Evolutionary conservation across 2,329 filamentous ascomycete species (phyloP).

Genomic region (Beauveria rudraprayagi): DNA sequence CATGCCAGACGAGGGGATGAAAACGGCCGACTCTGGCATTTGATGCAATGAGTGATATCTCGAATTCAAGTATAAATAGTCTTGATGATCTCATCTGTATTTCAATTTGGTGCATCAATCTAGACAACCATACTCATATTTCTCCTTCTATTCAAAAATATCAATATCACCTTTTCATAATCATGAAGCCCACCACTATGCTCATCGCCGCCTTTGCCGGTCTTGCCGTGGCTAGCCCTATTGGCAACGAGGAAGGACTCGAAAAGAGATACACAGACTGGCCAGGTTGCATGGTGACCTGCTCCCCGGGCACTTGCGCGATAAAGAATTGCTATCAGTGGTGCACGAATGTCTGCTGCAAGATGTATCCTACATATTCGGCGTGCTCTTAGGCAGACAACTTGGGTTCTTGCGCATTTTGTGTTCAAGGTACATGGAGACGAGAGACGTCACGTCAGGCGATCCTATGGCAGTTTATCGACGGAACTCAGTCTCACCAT

Average conservation of each 20-base stretch:
- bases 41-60: background rate
- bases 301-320: background rate
- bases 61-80: background rate
- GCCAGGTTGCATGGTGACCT: background rate
- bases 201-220: slow-evolving; percentile 6
- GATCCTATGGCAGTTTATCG: background rate
- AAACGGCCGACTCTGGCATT: background rate
- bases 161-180: background rate
- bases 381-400: background rate
- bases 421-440: too few relatives aligned
- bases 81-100: background rate
- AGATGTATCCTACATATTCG: background rate
- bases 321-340: slow-evolving; percentile 11
- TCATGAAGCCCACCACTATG: slow-evolving; percentile 10
- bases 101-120: background rate
- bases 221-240: slow-evolving; percentile 4
- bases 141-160: background rate
- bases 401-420: too few relatives aligned
- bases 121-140: background rate
- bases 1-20: background rate
- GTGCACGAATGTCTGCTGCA: slow-evolving; percentile 7
- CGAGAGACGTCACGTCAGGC: too few relatives aligned
- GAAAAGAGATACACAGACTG: slow-evolving; percentile 12
- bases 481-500: background rate
- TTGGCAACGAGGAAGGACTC: slow-evolving; percentile 2